phyloP scores from a whole-genome alignment of 2,329 filamentous ascomycete species.

The Trichophyton simii region DNA sequence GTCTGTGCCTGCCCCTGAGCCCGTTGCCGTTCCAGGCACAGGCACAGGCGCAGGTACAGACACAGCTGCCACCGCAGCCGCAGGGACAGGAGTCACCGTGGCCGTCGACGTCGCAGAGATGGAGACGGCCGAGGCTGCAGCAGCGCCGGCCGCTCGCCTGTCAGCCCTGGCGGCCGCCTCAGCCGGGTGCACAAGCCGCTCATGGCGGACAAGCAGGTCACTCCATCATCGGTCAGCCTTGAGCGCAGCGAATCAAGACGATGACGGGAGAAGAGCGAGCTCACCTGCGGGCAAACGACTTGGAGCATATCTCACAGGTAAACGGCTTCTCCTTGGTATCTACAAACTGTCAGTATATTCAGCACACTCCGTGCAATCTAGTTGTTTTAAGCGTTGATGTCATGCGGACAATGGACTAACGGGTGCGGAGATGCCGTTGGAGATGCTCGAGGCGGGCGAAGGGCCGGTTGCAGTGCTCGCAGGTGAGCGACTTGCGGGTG shows the following conservation, averaged over 20 bases:
- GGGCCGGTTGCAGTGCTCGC: conserved; percentile 37
- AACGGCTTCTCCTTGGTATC: conserved; percentile 41
- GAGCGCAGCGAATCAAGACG: not conserved
- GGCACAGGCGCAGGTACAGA: not conserved
- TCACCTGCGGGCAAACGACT: conserved; percentile 38
- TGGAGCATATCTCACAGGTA: conserved; percentile 38
- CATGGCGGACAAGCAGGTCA: conserved; percentile 39
- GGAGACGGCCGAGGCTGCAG: conserved; percentile 19
- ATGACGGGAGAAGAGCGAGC: conserved; percentile 6
- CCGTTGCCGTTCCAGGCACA: not conserved
- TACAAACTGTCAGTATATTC: conserved; percentile 12
- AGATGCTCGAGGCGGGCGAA: conserved; percentile 40
- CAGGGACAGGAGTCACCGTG: conserved; percentile 20
- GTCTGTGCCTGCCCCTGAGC: not conserved
- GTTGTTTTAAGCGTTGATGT: not conserved
- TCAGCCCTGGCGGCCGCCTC: conserved; percentile 29
- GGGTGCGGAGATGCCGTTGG: conserved; percentile 40
- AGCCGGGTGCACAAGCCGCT: conserved; percentile 36
- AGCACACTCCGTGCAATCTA: too few species aligned
- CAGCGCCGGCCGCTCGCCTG: conserved; percentile 22
- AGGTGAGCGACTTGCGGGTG: conserved; percentile 36
- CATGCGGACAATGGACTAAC: conserved; percentile 23
- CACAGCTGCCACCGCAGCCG: not conserved
- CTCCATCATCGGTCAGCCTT: conserved; percentile 17
- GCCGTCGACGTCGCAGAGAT: not conserved